Evolutionary conservation across 2,329 filamentous ascomycete genomes (phyloP), one percentile per base, ranked within the genome.

Genomic region (Pseudocercospora fijiensis): DNA sequence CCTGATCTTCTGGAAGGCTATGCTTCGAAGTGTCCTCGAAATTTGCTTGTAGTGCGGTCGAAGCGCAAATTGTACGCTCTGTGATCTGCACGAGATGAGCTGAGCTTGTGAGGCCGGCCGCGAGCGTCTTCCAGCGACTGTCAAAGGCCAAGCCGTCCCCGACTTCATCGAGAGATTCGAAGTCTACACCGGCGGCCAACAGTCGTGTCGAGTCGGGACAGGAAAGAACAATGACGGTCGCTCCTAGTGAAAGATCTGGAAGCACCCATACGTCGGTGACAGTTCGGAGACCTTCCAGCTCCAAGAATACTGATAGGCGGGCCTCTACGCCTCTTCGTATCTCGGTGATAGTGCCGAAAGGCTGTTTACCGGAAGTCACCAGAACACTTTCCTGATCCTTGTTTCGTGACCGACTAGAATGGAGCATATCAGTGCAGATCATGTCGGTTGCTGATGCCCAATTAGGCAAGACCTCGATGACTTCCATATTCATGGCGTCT

Each of bases 381-480:
- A 81, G 70, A 2, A 79, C 18, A 26, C 65, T 65, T 26, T 75
- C 71, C 52, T 22, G 28, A 51, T 55, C 57, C 8, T 52, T 66
- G 61, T 59, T 60, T 61, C 41, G 65, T 53, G 41, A 65, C 37
- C 65, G 64, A 71, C 61, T 65, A 64, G 72, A 33, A 70, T 64
- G 65, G 69, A 61, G 20, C 70, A n/a, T 75, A 71, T 27, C 55
- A 10, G 65, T 45, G 11, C 78, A 69, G 18, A 76, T 69, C 62
- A 80, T 72, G 69, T 88, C 82, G 45, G 82, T 80, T 53, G 84
- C 77, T 3, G 85, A 82, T 0, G 82, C 79, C 81, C 83, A 88
- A 65, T 87, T 87, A 18, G 85, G 84, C 59, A 96, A 85, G 3
- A 79, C 81, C 52, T 88, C 85, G 26, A 89, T 80, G 58, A 82